phyloP scores from a whole-genome alignment of 352 stramenopile species.

The Phytophthora citrophthora region DNA sequence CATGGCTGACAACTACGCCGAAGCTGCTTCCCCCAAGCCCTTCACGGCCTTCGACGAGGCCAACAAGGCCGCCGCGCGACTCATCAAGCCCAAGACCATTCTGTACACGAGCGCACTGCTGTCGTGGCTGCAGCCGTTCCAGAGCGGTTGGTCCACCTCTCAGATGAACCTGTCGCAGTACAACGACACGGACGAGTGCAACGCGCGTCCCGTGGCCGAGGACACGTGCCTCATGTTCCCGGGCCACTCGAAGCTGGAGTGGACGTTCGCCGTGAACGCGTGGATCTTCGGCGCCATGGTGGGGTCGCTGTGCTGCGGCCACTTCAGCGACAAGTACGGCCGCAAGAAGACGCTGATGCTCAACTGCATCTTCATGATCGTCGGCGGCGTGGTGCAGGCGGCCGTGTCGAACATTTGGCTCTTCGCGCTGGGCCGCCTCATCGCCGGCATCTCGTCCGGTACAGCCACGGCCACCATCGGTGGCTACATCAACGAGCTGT shows the following conservation, averaged over 20 bases:
- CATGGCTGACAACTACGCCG: constrained; percentile 23
- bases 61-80: constrained; percentile 33
- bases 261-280: constrained; percentile 27
- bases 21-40: constrained; percentile 18
- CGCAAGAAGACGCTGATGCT: constrained; percentile 27
- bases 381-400: constrained; percentile 30
- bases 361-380: constrained; percentile 49
- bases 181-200: constrained; percentile 40
- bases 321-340: constrained; percentile 28
- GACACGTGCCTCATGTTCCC: constrained; percentile 33
- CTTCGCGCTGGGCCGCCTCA: constrained; percentile 28
- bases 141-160: constrained; percentile 36
- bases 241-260: constrained; percentile 29
- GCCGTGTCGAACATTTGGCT: constrained; percentile 36
- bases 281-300: constrained; percentile 31
- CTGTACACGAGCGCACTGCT: constrained; percentile 32
- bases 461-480: constrained; percentile 44
- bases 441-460: constrained; percentile 47
- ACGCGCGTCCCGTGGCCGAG: constrained; percentile 29
- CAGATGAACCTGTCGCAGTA: constrained; percentile 36
- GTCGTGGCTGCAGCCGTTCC: constrained; percentile 33
- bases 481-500: constrained; percentile 33
- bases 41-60: constrained; percentile 29
- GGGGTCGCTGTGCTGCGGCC: constrained; percentile 17
- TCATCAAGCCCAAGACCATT: constrained; percentile 31